Evolutionary conservation across 2,329 filamentous ascomycete species (phyloP).

Genomic region (Colletotrichum cuscutae): DNA sequence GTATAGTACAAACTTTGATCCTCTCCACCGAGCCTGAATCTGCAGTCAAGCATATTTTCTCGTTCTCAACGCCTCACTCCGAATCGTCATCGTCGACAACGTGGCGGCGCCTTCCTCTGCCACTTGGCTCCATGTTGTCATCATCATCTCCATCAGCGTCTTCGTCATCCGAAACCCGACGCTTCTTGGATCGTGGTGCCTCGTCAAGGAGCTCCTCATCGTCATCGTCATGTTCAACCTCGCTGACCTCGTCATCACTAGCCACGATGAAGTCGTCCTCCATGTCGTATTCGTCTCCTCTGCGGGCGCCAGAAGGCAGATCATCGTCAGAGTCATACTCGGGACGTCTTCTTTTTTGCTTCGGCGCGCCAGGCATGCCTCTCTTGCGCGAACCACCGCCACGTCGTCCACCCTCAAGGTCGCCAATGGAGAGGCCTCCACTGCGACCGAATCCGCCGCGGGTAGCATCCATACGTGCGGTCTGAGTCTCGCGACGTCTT

Average conservation of each 20-base stretch:
- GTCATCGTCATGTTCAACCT: conserved; percentile 65
- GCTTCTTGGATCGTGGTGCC: conserved; percentile 58
- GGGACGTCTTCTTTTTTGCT: conserved; percentile 63
- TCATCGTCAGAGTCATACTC: conserved; percentile 85
- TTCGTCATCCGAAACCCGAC: conserved; percentile 59
- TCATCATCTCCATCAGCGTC: conserved; percentile 62
- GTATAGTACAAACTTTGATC: conserved; percentile 13
- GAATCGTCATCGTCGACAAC: conserved; percentile 72
- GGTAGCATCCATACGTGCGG: conserved; percentile 69
- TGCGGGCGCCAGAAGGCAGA: conserved; percentile 67
- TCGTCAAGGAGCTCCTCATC: conserved; percentile 66
- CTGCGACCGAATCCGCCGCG: conserved; percentile 59
- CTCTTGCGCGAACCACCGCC: conserved; percentile 63
- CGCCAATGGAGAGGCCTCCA: conserved; percentile 73
- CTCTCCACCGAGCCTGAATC: neutral
- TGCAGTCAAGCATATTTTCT: neutral
- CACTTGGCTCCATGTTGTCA: conserved; percentile 49
- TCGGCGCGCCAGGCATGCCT: conserved; percentile 58
- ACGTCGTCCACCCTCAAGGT: conserved; percentile 72
- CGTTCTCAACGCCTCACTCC: conserved; percentile 41
- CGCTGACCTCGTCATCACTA: conserved; percentile 75
- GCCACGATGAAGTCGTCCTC: conserved; percentile 82
- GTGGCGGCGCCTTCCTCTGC: conserved; percentile 62
- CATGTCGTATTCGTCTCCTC: conserved; percentile 80
- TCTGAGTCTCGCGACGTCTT: conserved; percentile 74